A percentile compares a stretch with the other conserved stretches of the same genome.
These are phyloP conservation scores for Hypoxylon sp. DNA, from an alignment of 2,329 filamentous ascomycete genomes.

Conservation along the genomic window DNA sequence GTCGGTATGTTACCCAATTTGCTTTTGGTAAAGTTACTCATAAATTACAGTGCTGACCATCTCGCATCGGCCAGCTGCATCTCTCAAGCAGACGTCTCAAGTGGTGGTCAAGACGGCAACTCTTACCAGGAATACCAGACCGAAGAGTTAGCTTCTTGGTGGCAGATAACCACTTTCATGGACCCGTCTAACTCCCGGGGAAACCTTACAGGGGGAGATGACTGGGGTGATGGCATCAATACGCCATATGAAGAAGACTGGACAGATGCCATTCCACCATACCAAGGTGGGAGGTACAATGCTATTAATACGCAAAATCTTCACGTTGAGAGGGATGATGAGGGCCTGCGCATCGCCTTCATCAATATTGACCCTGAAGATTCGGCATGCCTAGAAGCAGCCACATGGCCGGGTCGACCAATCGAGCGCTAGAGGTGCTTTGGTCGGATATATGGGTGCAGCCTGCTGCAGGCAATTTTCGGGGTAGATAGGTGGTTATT, in stretches of 20 bases:
- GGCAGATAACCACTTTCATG: background rate
- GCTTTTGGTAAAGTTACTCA: background rate
- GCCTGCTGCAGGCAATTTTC: background rate
- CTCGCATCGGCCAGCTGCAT: background rate
- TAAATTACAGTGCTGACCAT: background rate
- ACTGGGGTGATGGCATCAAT: background rate
- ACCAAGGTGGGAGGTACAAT: background rate
- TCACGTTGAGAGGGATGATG: background rate
- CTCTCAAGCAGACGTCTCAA: background rate
- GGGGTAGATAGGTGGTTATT: background rate
- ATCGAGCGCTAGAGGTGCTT: background rate
- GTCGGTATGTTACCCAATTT: background rate
- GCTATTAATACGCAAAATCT: background rate
- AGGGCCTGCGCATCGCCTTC: background rate
- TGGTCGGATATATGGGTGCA: background rate
- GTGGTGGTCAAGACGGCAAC: background rate
- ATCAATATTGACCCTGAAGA: background rate
- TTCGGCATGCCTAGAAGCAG: conserved; percentile 1
- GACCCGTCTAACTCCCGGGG: background rate
- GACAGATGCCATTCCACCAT: background rate
- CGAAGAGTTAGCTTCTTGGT: background rate
- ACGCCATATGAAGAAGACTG: background rate
- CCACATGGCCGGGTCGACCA: background rate
- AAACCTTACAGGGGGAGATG: background rate
- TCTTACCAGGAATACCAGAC: background rate